These are phyloP conservation scores for Hibiscus tridactylites DNA, from an alignment of 345 rosid species.

Conservation along the genomic window DNA sequence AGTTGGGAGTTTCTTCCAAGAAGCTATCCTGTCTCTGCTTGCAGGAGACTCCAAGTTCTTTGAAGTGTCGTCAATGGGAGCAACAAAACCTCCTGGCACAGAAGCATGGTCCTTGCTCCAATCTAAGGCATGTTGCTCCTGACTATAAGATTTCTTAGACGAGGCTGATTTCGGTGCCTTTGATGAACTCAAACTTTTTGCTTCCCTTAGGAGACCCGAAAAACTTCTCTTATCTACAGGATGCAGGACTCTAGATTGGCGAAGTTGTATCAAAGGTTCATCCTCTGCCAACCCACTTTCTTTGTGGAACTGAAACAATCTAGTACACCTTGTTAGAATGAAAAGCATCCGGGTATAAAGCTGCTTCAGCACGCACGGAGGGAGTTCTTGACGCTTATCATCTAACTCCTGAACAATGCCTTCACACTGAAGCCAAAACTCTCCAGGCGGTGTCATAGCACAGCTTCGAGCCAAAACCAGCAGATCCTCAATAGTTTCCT, in stretches of 20 bases:
- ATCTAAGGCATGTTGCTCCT: conserved; percentile 65
- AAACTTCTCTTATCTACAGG: conserved; percentile 68
- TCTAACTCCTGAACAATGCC: conserved; percentile 97
- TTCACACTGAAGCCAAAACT: conserved; percentile 99
- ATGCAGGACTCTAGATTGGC: conserved; percentile 65
- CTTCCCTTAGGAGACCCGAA: conserved; percentile 35
- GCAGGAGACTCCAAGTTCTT: conserved; percentile 57
- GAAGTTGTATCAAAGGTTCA: conserved; percentile 64
- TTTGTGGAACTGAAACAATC: conserved; percentile 96
- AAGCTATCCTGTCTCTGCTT: conserved; percentile 66
- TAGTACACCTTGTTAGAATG: conserved; percentile 94
- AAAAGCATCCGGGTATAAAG: conserved; percentile 98
- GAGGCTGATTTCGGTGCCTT: conserved; percentile 45
- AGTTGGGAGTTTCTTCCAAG: conserved; percentile 90
- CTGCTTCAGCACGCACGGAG: conserved; percentile 84
- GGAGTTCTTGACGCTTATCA: conserved; percentile 96
- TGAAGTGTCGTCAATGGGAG: conserved; percentile 32
- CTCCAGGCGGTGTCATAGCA: conserved; percentile 88
- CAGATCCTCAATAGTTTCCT: conserved; percentile 91
- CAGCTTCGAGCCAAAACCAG: conserved; percentile 93
- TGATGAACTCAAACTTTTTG: conserved; percentile 56
- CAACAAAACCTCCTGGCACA: conserved; percentile 32
- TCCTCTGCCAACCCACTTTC: conserved; percentile 88
- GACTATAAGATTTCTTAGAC: conserved; percentile 80
- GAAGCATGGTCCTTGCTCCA: conserved; percentile 53